Evolutionary conservation across 345 rosid species (phyloP).

Genomic region (Gossypium stocksii): DNA sequence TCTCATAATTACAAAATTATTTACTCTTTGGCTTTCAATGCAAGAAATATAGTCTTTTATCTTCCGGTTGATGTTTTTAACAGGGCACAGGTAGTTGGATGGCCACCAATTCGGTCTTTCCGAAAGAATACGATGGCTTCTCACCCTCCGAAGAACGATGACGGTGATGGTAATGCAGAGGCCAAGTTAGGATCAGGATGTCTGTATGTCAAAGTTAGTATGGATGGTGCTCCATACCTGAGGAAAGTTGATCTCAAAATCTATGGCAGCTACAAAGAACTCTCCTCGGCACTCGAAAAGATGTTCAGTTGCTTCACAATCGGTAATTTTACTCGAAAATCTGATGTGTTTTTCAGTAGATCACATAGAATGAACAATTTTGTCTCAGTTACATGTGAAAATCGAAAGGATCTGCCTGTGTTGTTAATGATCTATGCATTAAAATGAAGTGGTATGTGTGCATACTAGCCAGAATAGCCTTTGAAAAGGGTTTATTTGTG

Average conservation of each 20-base stretch:
- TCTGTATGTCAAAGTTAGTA: slow-evolving; percentile 69
- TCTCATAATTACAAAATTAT: background rate
- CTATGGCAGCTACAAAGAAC: slow-evolving; percentile 52
- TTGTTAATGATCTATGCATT: background rate
- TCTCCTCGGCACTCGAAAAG: slow-evolving; percentile 61
- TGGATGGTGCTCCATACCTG: slow-evolving; percentile 79
- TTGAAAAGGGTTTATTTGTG: background rate
- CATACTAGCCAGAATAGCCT: background rate
- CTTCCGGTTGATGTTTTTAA: slow-evolving; percentile 1
- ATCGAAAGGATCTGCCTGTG: background rate
- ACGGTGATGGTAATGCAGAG: slow-evolving; percentile 33
- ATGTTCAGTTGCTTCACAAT: slow-evolving; percentile 78
- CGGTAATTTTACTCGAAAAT: slow-evolving; percentile 31
- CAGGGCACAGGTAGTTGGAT: slow-evolving; percentile 77
- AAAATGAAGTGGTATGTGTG: background rate
- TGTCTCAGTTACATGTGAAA: background rate
- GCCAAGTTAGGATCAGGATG: slow-evolving; percentile 46
- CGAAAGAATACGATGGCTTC: slow-evolving; percentile 72
- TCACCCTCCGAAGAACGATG: slow-evolving; percentile 41
- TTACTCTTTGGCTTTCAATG: background rate
- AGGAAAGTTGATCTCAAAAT: slow-evolving; percentile 70
- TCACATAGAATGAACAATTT: background rate
- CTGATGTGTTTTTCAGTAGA: background rate
- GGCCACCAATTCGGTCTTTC: slow-evolving; percentile 80
- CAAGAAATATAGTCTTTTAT: slow-evolving; percentile 4